phyloP scores from a whole-genome alignment of 169 alveolate genomes.

The Babesia ovata region DNA sequence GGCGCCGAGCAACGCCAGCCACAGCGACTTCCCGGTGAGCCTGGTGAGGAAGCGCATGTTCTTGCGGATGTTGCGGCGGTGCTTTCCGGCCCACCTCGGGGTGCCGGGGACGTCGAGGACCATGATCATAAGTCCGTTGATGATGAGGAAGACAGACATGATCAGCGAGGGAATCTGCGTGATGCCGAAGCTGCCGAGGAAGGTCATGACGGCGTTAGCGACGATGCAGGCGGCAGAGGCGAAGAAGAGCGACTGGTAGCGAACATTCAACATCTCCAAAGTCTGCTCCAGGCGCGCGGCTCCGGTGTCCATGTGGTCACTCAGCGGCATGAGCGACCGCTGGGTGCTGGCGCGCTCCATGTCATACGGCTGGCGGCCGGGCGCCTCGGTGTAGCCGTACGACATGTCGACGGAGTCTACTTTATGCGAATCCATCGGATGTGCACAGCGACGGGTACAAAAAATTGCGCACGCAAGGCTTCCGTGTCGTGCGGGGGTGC shows the following conservation, averaged over 20 bases:
- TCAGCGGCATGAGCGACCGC: slow-evolving; percentile 37
- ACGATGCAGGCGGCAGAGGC: slow-evolving; percentile 82
- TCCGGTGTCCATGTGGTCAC: slow-evolving; percentile 83
- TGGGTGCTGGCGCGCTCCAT: slow-evolving; percentile 51
- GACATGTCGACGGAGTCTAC: slow-evolving; percentile 29
- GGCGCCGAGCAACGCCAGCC: slow-evolving; percentile 83
- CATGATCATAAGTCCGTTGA: slow-evolving; percentile 85
- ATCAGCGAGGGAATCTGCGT: slow-evolving; percentile 55
- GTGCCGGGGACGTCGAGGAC: slow-evolving; percentile 89
- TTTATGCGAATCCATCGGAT: slow-evolving; percentile 3
- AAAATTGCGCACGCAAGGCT: slow-evolving; percentile 1
- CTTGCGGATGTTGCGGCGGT: slow-evolving; percentile 81
- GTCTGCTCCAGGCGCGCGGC: slow-evolving; percentile 88
- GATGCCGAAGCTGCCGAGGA: slow-evolving; percentile 51
- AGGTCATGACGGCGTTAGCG: slow-evolving; percentile 79
- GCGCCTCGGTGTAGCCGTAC: slow-evolving; percentile 68
- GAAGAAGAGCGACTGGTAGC: slow-evolving; percentile 86
- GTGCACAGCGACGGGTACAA: not conserved
- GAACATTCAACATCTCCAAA: slow-evolving; percentile 82
- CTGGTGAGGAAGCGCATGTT: slow-evolving; percentile 85
- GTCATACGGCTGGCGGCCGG: slow-evolving; percentile 48
- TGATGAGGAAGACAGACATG: slow-evolving; percentile 56
- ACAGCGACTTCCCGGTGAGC: slow-evolving; percentile 84
- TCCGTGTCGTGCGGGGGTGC: slow-evolving; percentile 1
- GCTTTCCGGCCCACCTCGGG: slow-evolving; percentile 90